phyloP scores from a whole-genome alignment of 768 basidiomycete genomes.

The Tremella yokohamensis region DNA sequence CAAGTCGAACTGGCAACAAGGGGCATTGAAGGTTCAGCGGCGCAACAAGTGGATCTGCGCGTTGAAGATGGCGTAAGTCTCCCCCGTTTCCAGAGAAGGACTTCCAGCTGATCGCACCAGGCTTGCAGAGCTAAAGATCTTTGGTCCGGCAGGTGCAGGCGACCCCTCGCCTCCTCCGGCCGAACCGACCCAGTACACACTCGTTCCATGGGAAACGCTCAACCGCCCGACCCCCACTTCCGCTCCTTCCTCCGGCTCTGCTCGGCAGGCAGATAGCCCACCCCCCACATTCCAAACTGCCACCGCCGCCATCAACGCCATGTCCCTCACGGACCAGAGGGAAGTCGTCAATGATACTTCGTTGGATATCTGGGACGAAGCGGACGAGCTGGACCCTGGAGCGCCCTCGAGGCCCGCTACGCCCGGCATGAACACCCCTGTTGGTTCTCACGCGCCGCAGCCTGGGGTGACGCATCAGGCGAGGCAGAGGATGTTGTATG shows the following conservation, averaged over 20 bases:
- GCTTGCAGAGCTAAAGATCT: slow-evolving; percentile 63
- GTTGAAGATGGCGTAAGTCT: slow-evolving; percentile 65
- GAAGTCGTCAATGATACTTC: slow-evolving; percentile 53
- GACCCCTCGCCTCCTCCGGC: slow-evolving; percentile 53
- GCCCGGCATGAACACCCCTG: slow-evolving; percentile 1
- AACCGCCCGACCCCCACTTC: slow-evolving; percentile 11
- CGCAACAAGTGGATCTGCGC: slow-evolving; percentile 91
- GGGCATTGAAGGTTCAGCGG: slow-evolving; percentile 64
- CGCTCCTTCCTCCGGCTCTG: not conserved
- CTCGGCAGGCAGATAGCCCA: slow-evolving; percentile 42
- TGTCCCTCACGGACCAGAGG: slow-evolving; percentile 59
- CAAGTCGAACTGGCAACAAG: slow-evolving; percentile 81
- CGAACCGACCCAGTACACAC: slow-evolving; percentile 59
- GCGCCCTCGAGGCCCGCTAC: not conserved
- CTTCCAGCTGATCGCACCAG: slow-evolving; percentile 19
- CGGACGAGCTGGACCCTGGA: slow-evolving; percentile 28
- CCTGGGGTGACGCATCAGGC: too few species aligned
- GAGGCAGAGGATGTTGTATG: too few species aligned
- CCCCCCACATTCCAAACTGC: slow-evolving; percentile 48
- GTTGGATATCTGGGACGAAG: slow-evolving; percentile 48
- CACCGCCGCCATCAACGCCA: slow-evolving; percentile 52
- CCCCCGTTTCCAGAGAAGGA: not conserved
- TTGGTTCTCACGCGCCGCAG: not conserved
- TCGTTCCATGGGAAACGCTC: slow-evolving; percentile 69
- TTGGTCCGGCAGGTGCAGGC: slow-evolving; percentile 53